Percentiles rank a stretch among this genome's conserved stretches.
phyloP scores from a whole-genome alignment of 208 protist genomes.

The Herpetomonas tarakana region DNA sequence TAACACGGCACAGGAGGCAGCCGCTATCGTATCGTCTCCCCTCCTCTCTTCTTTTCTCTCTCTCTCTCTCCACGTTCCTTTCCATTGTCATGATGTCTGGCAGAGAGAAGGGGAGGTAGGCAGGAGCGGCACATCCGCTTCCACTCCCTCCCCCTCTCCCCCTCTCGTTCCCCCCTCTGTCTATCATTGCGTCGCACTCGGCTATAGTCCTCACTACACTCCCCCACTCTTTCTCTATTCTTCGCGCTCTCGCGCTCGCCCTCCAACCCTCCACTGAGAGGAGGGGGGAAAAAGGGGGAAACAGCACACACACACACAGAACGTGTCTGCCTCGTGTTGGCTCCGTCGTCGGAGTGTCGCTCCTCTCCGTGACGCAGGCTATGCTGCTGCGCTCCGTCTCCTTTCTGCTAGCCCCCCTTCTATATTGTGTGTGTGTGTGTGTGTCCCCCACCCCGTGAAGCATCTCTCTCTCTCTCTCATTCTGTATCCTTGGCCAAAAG shows the following conservation, averaged over 20 bases:
- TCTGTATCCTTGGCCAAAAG: too few relatives aligned
- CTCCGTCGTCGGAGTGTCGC: too few relatives aligned
- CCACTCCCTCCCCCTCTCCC: not conserved
- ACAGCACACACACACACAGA: too few relatives aligned
- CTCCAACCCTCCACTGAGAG: not conserved
- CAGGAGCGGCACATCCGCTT: not conserved
- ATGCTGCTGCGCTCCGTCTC: too few relatives aligned
- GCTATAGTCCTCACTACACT: not conserved
- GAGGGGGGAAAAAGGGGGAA: too few relatives aligned
- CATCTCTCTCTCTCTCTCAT: too few relatives aligned
- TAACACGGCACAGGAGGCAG: too few relatives aligned
- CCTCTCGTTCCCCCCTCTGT: not conserved
- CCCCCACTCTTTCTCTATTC: not conserved
- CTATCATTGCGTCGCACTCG: not conserved
- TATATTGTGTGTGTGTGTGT: constrained; percentile 8
- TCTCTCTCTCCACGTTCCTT: constrained; percentile 6
- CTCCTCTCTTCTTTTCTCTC: constrained; percentile 1
- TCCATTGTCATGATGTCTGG: not conserved
- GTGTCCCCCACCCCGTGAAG: not conserved
- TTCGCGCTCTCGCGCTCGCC: not conserved
- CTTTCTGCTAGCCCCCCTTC: not conserved
- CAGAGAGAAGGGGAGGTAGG: too few relatives aligned
- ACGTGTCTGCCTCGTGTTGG: too few relatives aligned
- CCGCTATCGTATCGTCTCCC: not conserved
- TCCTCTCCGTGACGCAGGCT: too few relatives aligned